Conservation (phyloP, 2,329 filamentous ascomycete genomes). For the Trichoderma asperellum region DNA sequence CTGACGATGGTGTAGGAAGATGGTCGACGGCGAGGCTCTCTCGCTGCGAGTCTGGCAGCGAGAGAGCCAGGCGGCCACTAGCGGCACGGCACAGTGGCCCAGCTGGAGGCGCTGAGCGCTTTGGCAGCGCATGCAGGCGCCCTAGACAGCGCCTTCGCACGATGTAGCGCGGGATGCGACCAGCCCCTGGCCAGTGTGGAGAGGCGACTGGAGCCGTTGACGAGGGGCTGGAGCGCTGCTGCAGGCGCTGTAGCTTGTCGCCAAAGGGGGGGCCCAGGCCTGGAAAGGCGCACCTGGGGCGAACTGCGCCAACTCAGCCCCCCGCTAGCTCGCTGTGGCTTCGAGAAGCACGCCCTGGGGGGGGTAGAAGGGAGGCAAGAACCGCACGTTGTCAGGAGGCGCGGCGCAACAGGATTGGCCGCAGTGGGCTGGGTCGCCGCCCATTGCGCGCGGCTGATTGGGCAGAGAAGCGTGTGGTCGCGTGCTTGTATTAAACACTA, state of each 20-base stretch:
- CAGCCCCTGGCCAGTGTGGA: background rate
- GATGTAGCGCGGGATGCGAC: background rate
- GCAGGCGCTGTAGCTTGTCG: slow-evolving; percentile 2
- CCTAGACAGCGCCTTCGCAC: background rate
- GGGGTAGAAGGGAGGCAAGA: background rate
- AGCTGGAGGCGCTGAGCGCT: background rate
- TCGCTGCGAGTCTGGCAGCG: background rate
- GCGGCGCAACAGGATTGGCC: slow-evolving; percentile 1
- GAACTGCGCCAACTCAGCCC: background rate
- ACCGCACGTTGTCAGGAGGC: slow-evolving; percentile 2
- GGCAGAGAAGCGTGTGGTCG: background rate
- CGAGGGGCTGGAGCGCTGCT: background rate
- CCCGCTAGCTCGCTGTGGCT: background rate
- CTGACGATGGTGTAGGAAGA: slow-evolving; percentile 5
- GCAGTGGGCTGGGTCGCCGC: slow-evolving; percentile 9
- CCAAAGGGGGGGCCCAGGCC: background rate
- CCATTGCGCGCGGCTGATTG: background rate
- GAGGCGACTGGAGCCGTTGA: background rate
- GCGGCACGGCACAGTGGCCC: background rate
- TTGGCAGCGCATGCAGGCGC: too few species aligned
- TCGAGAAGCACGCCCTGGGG: background rate
- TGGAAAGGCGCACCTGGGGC: background rate
- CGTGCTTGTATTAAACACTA: background rate
- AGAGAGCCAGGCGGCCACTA: too few species aligned
- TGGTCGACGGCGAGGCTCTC: slow-evolving; percentile 16